A percentile compares a stretch with the other conserved stretches of the same genome.
These are phyloP conservation scores for Pleurotus citrinopileatus DNA, from an alignment of 768 basidiomycete genomes.

Conservation along the genomic window DNA sequence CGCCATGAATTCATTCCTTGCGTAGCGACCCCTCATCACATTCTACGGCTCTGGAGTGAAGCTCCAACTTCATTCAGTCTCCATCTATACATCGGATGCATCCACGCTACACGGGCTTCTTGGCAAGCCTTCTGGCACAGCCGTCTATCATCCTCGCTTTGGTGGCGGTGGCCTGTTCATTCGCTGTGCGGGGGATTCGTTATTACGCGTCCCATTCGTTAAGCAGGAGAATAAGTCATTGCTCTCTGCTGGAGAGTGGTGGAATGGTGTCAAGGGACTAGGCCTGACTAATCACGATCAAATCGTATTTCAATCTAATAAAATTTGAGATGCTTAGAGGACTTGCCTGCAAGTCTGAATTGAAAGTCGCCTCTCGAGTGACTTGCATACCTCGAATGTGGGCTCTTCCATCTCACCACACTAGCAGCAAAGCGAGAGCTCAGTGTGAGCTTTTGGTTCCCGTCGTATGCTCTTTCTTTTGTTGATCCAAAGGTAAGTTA, in stretches of 20 bases:
- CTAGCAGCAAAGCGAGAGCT: too few species aligned
- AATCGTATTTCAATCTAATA: slow-evolving; percentile 1
- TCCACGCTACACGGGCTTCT: neutral
- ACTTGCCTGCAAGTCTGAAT: too few species aligned
- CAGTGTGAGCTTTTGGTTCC: too few species aligned
- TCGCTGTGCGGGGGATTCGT: slow-evolving; percentile 50
- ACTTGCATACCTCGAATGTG: too few species aligned
- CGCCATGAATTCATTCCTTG: too few species aligned
- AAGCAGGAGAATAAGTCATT: slow-evolving; percentile 60
- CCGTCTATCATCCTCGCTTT: slow-evolving; percentile 36
- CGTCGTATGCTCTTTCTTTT: too few species aligned
- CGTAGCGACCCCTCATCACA: slow-evolving; percentile 9
- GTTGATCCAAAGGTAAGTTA: too few species aligned
- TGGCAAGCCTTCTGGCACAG: slow-evolving; percentile 33
- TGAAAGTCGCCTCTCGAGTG: too few species aligned
- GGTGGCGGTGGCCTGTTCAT: slow-evolving; percentile 39
- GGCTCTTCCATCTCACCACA: too few species aligned
- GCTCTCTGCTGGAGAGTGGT: slow-evolving; percentile 66
- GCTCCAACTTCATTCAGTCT: slow-evolving; percentile 39
- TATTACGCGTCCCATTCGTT: slow-evolving; percentile 52
- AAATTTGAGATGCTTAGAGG: too few species aligned
- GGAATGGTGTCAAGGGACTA: slow-evolving; percentile 59
- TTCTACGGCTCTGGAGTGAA: slow-evolving; percentile 2
- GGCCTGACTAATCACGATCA: slow-evolving; percentile 14
- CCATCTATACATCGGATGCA: slow-evolving; percentile 13